These are phyloP conservation scores for Chalciporus pseudorubinellus DNA, from an alignment of 768 basidiomycete genomes.

Conservation along the genomic window DNA sequence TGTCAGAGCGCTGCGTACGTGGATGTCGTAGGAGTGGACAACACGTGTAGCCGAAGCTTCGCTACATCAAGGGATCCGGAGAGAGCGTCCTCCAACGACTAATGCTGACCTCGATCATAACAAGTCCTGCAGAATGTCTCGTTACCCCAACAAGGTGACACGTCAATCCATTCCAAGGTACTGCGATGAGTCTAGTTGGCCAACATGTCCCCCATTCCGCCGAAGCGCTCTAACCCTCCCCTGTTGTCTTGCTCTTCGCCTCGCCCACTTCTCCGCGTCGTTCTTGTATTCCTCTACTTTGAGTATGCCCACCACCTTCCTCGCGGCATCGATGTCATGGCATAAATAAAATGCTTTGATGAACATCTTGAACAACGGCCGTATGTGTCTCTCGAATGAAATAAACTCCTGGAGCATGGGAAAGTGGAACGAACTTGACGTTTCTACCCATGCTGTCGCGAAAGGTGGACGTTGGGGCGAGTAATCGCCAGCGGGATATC, in stretches of 20 bases:
- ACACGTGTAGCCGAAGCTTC: no score
- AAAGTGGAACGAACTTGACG: constrained; percentile 25
- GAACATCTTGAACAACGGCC: constrained; percentile 72
- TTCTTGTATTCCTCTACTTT: constrained; percentile 37
- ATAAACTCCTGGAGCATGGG: constrained; percentile 42
- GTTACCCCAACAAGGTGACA: no score
- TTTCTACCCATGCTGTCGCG: constrained; percentile 29
- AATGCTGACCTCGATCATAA: no score
- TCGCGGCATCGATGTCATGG: constrained; percentile 53
- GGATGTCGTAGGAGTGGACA: no score
- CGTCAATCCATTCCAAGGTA: no score
- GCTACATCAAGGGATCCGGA: no score
- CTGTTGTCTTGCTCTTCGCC: constrained; percentile 17
- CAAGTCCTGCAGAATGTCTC: no score
- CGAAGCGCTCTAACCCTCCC: constrained; percentile 17
- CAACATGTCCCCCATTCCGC: no score
- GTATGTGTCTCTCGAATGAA: constrained; percentile 57
- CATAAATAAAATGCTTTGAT: constrained; percentile 59
- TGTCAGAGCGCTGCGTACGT: no score
- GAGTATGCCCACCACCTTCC: constrained; percentile 53
- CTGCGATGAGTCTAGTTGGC: no score
- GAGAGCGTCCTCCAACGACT: no score
- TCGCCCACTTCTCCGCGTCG: constrained; percentile 9
- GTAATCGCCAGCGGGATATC: constrained; percentile 47
- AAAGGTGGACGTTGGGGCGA: constrained; percentile 44